Evolutionary conservation across 257 asterid genomes (phyloP).

Genomic region (Lycium ferocissimum): DNA sequence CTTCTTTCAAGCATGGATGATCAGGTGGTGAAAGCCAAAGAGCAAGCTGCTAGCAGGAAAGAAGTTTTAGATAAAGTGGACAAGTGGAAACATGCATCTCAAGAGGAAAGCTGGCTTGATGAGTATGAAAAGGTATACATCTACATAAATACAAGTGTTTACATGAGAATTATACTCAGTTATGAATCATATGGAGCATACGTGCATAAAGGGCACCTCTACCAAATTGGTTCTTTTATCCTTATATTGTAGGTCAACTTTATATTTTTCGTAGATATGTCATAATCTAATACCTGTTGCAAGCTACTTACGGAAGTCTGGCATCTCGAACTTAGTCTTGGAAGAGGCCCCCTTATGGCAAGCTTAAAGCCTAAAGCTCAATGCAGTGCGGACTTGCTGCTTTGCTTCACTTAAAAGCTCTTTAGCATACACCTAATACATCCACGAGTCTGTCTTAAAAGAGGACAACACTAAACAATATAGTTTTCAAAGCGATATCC

Average conservation of each 20-base stretch:
- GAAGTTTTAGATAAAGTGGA: conserved; percentile 83
- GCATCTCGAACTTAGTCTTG: conserved; percentile 16
- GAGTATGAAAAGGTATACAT: conserved; percentile 79
- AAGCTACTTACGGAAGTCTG: conserved; percentile 18
- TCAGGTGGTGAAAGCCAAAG: conserved; percentile 70
- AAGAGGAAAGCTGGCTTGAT: conserved; percentile 85
- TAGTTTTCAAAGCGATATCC: not conserved
- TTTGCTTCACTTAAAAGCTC: not conserved
- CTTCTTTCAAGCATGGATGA: conserved; percentile 74
- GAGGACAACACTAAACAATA: conserved; percentile 2
- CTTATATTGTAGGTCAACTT: conserved; percentile 8
- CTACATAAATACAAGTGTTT: conserved; percentile 3
- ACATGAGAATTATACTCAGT: not conserved
- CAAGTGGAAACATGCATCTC: conserved; percentile 78
- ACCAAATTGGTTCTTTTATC: not conserved
- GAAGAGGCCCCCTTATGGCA: not conserved
- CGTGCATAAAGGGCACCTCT: conserved; percentile 14
- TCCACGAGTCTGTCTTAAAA: not conserved
- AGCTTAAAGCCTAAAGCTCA: not conserved
- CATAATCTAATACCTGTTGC: not conserved
- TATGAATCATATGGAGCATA: not conserved
- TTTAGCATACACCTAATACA: not conserved
- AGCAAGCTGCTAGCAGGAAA: conserved; percentile 76
- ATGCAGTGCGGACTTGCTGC: conserved; percentile 20
- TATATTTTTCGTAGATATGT: not conserved